A percentile compares a stretch with the other conserved stretches of the same genome.
These are phyloP conservation scores for Colletotrichum sp. DNA, from an alignment of 2,329 filamentous ascomycete species.

Conservation along the genomic window DNA sequence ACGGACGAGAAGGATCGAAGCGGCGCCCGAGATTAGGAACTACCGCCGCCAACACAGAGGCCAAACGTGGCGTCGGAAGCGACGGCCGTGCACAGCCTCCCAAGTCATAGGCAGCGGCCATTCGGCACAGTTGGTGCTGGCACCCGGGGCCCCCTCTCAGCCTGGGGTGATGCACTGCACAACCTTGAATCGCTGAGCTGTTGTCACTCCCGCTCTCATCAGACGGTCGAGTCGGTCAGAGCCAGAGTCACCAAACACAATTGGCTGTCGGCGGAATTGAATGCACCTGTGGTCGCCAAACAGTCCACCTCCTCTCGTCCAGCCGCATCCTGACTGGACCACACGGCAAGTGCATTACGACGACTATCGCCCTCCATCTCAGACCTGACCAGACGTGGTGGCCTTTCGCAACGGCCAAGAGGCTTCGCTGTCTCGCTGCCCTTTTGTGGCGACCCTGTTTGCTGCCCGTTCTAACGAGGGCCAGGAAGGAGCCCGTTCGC, in stretches of 20 bases:
- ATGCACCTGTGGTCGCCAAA: not conserved
- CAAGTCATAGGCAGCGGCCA: not conserved
- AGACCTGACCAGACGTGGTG: not conserved
- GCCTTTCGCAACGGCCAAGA: not conserved
- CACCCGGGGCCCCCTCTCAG: not conserved
- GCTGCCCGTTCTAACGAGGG: not conserved
- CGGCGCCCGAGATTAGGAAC: not conserved
- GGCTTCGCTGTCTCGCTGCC: not conserved
- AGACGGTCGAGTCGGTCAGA: not conserved
- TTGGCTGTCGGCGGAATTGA: not conserved
- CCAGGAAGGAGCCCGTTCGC: not conserved
- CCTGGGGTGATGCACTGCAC: not conserved
- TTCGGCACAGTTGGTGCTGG: not conserved
- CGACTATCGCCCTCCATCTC: not conserved
- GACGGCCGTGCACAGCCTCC: constrained; percentile 13
- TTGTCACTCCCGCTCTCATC: not conserved
- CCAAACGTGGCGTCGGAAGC: constrained; percentile 8
- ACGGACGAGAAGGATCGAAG: not conserved
- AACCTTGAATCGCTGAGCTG: not conserved
- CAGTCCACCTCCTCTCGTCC: not conserved
- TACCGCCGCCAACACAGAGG: not conserved
- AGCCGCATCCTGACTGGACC: not conserved
- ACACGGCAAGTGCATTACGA: constrained; percentile 6
- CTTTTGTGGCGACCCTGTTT: not conserved
- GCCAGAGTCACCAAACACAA: not conserved